Evolutionary conservation across 2,329 filamentous ascomycete species (phyloP), one percentile per base, ranked within the genome.

Genomic region (Rasamsonia emersonii): DNA sequence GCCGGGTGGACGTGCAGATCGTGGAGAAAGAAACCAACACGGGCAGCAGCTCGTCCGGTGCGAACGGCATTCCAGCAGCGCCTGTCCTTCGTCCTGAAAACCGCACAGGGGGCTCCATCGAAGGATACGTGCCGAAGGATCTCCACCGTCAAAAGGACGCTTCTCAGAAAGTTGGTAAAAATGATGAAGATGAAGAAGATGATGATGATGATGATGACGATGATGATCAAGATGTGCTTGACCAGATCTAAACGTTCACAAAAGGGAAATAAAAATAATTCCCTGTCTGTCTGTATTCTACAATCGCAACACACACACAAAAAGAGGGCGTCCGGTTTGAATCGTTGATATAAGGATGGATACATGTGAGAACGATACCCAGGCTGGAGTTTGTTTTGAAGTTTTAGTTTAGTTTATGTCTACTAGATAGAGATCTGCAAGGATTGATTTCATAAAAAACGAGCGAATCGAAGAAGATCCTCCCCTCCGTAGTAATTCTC

Each of bases 171-270:
- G 28, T 25, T 6, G 38, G 24, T 34, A 34, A 33, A 9, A 24
- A 40, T n/a, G 24, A 30, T 11, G 29, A 30, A 6, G 25, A 61
- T 21, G 45, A 49, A 13, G 34, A 57, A 53, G 32, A 60, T 55
- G 38, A 23, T 9, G 11, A 23, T 8, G 15, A 51, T 75, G 11
- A 63, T 67, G 28, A 57, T 76, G 20, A 63, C 54, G 1, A 67
- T 76, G 14, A 61, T 57, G 29, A 76, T 75, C 53, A 77, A 70
- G 46, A 63, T 51, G 11, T 62, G 59, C 24, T 62, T 43, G 31
- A 54, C 53, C 36, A 46, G 47, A 26, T 65, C 52, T 27, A 51
- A 59, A 37, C 51, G 56, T 24, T 39, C 61, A 7, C 47, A 52
- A n/a, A 36, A 36, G 9, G 43, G 25, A 26, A 29, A 33, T 37